Evolutionary conservation across 1,284 basidiomycete species (phyloP).

Genomic region (Ganoderma boninense): DNA sequence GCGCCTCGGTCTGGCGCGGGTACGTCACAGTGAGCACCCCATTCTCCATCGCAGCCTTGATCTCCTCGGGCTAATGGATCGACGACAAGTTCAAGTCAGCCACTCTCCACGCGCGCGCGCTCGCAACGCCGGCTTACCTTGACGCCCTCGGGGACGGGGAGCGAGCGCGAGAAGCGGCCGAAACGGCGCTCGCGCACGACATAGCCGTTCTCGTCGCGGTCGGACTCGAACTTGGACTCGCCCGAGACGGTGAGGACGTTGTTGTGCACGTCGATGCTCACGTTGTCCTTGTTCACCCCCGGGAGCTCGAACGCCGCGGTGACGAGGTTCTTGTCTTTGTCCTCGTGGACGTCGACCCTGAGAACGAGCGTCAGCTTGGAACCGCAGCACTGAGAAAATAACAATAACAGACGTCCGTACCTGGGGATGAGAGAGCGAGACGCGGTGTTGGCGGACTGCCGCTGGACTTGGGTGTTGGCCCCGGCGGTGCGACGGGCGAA

Average conservation of each 20-base stretch:
- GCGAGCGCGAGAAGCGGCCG: constrained; percentile 55
- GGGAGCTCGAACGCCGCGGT: constrained; percentile 60
- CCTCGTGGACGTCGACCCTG: constrained; percentile 60
- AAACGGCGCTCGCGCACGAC: constrained; percentile 57
- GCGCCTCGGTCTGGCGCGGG: constrained; percentile 46
- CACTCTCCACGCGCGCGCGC: neutral
- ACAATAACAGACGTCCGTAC: too few relatives aligned
- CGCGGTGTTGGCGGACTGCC: constrained; percentile 15
- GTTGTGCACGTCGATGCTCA: constrained; percentile 51
- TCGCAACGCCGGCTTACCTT: too few relatives aligned
- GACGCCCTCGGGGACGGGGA: constrained; percentile 55
- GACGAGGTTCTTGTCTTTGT: constrained; percentile 48
- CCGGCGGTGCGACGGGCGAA: constrained; percentile 38
- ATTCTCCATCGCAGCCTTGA: constrained; percentile 52
- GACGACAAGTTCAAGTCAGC: constrained; percentile 3
- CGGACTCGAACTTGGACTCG: constrained; percentile 44
- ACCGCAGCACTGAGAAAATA: too few relatives aligned
- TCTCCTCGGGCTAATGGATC: constrained; percentile 44
- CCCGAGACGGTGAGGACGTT: constrained; percentile 55
- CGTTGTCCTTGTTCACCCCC: constrained; percentile 52
- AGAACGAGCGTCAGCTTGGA: too few relatives aligned
- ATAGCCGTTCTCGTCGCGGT: constrained; percentile 53
- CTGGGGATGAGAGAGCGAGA: constrained; percentile 29
- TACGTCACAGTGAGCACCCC: constrained; percentile 51
- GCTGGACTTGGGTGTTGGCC: constrained; percentile 24